Base-by-base conservation (phyloP, 2,329 filamentous ascomycete species). In the Fusarium sp. region DNA sequence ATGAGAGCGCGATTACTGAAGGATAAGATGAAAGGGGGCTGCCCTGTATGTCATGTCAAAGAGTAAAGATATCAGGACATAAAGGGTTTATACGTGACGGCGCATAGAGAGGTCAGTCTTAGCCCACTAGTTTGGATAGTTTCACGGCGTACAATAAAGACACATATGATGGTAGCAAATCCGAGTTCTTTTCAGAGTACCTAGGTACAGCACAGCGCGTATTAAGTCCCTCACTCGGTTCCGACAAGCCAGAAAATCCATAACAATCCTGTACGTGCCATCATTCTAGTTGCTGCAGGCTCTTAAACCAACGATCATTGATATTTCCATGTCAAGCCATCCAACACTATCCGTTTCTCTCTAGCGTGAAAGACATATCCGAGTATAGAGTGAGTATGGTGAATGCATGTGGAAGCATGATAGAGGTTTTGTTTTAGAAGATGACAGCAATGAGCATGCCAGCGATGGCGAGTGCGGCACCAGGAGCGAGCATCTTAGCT, bases 1-100 rank as follows among this genome's bases (percentile, higher is more conserved):
- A 96, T 93, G 72, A 93, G 94, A 79, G 94, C 95, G 42, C 88
- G 94, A 71, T 80, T 97, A 60, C 82, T 97, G 66, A 87, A 91
- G 73, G 92, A 95, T 76, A 89, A 89, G 68, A 86, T 95, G 39
- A 83, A 86, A 49, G 87, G 86, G 14, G 91, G 91, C 0, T 93
- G 91, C 81, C 89, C 90, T 1, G 83, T 91, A 23, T 92, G 90
- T 76, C 78, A 80, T 59, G 70, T 73, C 42, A 72, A 69, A 55
- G 69, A 74, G 60, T 73, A 64, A 63, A 52, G 37, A 67, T 61
- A 66, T 57, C 55, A 68, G 45, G 49, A 56, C 68, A 66, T 48
- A 52, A 37, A 41, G 54, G 62, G 60, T 63, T 57, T 38, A 59
- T 60, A 51, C 59, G 27, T 45, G 48, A 66, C 42, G 62, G 71